Base-by-base conservation (phyloP, 106 monocot species). In the Allium fistulosum region DNA sequence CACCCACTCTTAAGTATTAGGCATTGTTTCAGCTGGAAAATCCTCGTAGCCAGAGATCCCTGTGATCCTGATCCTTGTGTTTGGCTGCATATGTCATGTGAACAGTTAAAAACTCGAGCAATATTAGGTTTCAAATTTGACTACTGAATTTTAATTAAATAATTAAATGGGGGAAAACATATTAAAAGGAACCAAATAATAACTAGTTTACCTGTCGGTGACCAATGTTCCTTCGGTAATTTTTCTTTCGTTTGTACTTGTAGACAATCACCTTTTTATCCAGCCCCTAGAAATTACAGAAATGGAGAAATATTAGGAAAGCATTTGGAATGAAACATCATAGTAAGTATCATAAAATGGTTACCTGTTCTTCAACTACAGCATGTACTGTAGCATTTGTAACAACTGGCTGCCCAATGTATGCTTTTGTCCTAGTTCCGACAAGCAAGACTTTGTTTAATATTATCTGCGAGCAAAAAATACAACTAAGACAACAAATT, bases 361-460 rank as follows among this genome's bases (percentile, higher is more conserved):
- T 7, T 81, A 90, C 97, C 88, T 89, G 97, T 57, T 97, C 97
- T 74, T 97, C 97, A 57, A 97, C 89, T 12, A 97, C 92, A 49
- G 97, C 97, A 49, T 97, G 97, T 22, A 97, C 97, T 69, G 86
- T 86, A 69, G 97, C 97, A 85, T 92, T 99, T 9, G 81, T 80
- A 9, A 99, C 97, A 61, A 99, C 76, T 59, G 97, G 97, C 63
- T 89, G 66, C 13, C 97, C 97, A 52, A 99, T 92, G 63, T 99
- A 99, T 47, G 82, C 67, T 53, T 92, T 90, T 11, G 57, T 77
- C 69, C 84, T 80, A 26, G 97, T 92, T 49, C 89, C 84, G 51
- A 99, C 97, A 9, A 99, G 76, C 64, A 99, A 70, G n/a, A 99
- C 97, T 72, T 99, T 92, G 92, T 76, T 97, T 46, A 97, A 75